A percentile compares a stretch with the other conserved stretches of the same genome.
These are phyloP conservation scores for Oryza glumipatula DNA, from an alignment of 176 grass and related monocot genomes.

Conservation along the genomic window DNA sequence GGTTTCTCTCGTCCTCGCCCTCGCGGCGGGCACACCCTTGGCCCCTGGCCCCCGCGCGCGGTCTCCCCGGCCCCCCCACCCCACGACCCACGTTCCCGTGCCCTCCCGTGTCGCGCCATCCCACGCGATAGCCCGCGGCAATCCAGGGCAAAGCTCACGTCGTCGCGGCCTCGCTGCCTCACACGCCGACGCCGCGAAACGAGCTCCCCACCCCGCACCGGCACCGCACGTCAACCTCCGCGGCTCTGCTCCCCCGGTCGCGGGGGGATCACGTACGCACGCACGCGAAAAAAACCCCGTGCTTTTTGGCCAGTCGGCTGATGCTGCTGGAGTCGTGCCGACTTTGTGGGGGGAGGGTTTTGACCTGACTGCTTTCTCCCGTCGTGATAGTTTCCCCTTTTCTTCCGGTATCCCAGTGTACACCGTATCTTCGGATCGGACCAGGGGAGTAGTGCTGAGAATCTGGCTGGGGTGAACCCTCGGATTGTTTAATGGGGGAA, in stretches of 20 bases:
- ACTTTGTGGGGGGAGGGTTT: background rate
- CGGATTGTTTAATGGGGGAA: conserved; percentile 35
- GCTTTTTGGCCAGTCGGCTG: background rate
- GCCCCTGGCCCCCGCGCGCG: background rate
- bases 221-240: background rate
- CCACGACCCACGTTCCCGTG: conserved; percentile 52
- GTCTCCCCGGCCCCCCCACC: conserved; percentile 26
- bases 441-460: background rate
- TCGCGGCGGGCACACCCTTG: background rate
- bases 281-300: background rate
- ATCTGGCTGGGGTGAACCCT: conserved; percentile 27
- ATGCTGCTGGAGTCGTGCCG: conserved; percentile 24
- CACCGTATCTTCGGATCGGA: conserved; percentile 20
- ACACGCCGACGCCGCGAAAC: conserved; percentile 23
- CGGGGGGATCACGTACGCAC: background rate
- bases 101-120: conserved; percentile 38
- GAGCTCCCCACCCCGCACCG: background rate
- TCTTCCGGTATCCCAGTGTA: conserved; percentile 9
- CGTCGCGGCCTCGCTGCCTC: background rate
- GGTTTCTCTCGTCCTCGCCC: background rate
- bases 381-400: conserved; percentile 27
- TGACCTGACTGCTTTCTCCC: background rate
- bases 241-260: background rate
- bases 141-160: background rate
- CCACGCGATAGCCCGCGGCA: conserved; percentile 16